Conservation (phyloP, 345 rosid species). For the Eucalyptus pauciflora region DNA sequence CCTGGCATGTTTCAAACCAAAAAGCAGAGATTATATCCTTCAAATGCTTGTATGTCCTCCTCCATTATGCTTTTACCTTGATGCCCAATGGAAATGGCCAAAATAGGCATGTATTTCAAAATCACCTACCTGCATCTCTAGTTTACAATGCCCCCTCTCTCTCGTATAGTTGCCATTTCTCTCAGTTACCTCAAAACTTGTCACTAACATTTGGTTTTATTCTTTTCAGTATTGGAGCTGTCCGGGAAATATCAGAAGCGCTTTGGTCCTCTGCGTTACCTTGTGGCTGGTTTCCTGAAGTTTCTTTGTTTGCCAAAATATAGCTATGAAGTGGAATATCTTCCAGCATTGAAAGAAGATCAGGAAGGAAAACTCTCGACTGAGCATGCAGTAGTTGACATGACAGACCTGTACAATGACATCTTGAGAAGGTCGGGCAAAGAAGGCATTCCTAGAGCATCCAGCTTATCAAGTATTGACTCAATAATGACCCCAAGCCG, state of each 20-base stretch:
- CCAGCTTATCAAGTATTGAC: constrained; percentile 95
- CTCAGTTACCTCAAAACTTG: background rate
- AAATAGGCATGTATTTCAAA: background rate
- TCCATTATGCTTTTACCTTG: background rate
- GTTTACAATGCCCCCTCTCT: background rate
- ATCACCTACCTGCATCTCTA: background rate
- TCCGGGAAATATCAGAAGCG: constrained; percentile 92
- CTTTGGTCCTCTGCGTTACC: constrained; percentile 93
- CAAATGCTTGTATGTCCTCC: background rate
- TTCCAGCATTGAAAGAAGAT: constrained; percentile 71
- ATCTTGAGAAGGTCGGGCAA: constrained; percentile 68
- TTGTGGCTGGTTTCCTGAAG: constrained; percentile 95
- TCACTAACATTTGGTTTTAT: background rate
- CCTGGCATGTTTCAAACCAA: background rate
- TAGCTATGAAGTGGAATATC: constrained; percentile 89
- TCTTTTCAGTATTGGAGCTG: constrained; percentile 74
- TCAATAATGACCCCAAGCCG: constrained; percentile 82
- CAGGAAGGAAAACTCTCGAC: constrained; percentile 35
- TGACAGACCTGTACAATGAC: constrained; percentile 79
- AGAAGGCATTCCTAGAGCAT: constrained; percentile 90
- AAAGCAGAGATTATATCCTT: background rate
- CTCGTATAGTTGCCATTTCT: background rate
- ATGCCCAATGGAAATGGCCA: background rate
- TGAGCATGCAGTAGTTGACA: constrained; percentile 48
- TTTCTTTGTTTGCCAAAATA: constrained; percentile 96